A percentile compares a stretch with the other conserved stretches of the same genome.
Evolutionary conservation across 1,139 yeast genomes (phyloP).

Genomic region (Candida pseudocylindracea): DNA sequence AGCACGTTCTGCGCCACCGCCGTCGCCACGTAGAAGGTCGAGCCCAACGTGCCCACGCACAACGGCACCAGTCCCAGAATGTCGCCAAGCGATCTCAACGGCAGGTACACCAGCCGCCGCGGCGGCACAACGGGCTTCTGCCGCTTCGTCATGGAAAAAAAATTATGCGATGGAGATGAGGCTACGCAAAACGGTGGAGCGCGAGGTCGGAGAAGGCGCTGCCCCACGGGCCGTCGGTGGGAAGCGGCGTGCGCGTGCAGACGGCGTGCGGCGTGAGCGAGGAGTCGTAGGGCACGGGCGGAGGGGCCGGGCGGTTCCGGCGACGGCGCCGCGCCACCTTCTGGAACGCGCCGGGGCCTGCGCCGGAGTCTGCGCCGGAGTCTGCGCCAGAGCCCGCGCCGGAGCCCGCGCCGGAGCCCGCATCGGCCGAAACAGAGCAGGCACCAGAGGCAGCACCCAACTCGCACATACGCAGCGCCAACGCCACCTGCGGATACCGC

Average conservation of each 20-base stretch:
- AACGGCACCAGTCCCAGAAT: slow-evolving; percentile 66
- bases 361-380: too few species aligned
- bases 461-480: slow-evolving; percentile 13
- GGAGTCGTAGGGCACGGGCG: slow-evolving; percentile 14
- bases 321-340: slow-evolving; percentile 9
- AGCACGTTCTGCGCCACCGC: slow-evolving; percentile 82
- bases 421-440: too few species aligned
- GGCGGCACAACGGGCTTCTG: too few species aligned
- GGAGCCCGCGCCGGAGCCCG: too few species aligned
- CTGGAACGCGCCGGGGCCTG: slow-evolving; percentile 11
- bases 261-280: background rate
- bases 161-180: too few species aligned
- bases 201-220: slow-evolving; percentile 4
- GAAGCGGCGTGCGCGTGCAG: background rate
- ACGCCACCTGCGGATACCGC: slow-evolving; percentile 14
- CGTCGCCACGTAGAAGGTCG: slow-evolving; percentile 72
- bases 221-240: slow-evolving; percentile 2
- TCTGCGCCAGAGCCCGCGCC: too few species aligned
- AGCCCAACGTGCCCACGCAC: slow-evolving; percentile 75
- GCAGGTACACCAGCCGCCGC: slow-evolving; percentile 11
- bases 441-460: too few species aligned
- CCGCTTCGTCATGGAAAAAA: too few species aligned
- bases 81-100: slow-evolving; percentile 33
- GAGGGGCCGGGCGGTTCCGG: slow-evolving; percentile 8
- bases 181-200: slow-evolving; percentile 1